Conservation (phyloP, 352 stramenopile genomes). For the Globisporangium spinosum region DNA sequence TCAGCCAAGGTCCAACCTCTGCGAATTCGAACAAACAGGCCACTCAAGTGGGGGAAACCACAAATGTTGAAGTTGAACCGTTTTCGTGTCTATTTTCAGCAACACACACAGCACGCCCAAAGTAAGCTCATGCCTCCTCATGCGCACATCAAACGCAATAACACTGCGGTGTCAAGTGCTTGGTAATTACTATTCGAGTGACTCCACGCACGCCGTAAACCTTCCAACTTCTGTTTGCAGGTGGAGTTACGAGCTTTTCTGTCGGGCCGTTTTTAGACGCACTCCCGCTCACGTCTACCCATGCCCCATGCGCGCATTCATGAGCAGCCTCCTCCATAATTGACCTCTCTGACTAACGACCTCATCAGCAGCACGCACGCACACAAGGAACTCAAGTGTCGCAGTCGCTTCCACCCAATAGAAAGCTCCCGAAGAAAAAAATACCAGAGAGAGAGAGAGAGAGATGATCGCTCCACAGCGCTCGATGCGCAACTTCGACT, state of each 20-base stretch:
- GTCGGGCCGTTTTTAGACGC: background rate
- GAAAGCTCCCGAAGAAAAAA: background rate
- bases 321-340: background rate
- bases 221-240: background rate
- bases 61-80: background rate
- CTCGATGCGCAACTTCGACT: slow-evolving; percentile 7
- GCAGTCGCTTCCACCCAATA: background rate
- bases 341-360: background rate
- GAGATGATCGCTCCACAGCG: slow-evolving; percentile 8
- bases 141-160: background rate
- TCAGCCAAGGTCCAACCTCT: background rate
- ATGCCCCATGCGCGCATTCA: background rate
- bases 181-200: background rate
- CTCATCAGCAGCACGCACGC: background rate
- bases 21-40: background rate
- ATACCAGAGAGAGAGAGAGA: too few species aligned
- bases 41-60: background rate
- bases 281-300: background rate
- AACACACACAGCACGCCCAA: background rate
- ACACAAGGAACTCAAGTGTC: background rate
- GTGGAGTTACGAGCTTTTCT: background rate
- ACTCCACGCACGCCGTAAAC: background rate
- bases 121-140: background rate
- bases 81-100: background rate
- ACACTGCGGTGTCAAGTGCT: background rate